A percentile compares a stretch with the other conserved stretches of the same genome.
Conservation (phyloP, 768 basidiomycete species). For the Boletus pseudo-olivaceus region DNA sequence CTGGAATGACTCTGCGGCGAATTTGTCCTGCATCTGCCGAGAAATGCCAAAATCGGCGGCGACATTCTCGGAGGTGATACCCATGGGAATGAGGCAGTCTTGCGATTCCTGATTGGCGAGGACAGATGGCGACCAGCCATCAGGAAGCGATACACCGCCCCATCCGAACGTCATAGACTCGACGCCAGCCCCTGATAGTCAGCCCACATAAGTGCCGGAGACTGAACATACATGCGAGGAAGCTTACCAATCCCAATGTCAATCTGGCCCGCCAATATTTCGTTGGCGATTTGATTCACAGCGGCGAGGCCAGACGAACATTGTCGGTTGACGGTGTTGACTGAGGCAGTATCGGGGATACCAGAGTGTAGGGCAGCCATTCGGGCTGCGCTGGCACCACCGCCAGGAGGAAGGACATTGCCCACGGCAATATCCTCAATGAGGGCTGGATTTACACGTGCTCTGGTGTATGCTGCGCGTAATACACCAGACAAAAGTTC, state of each 20-base stretch:
- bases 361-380: conserved; percentile 87
- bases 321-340: conserved; percentile 88
- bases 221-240: conserved; percentile 1
- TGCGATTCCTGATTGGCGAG: conserved; percentile 64
- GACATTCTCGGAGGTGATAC: conserved; percentile 93
- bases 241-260: conserved; percentile 81
- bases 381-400: conserved; percentile 77
- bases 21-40: conserved; percentile 76
- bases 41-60: conserved; percentile 72
- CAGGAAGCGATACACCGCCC: conserved; percentile 54
- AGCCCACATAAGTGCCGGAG: conserved; percentile 2
- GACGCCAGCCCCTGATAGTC: conserved; percentile 66
- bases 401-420: conserved; percentile 83
- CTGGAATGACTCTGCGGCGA: conserved; percentile 80
- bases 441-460: conserved; percentile 71
- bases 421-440: conserved; percentile 86
- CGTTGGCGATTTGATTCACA: conserved; percentile 77
- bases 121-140: conserved; percentile 61
- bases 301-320: conserved; percentile 87
- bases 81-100: conserved; percentile 87
- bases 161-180: conserved; percentile 87
- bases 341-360: conserved; percentile 67
- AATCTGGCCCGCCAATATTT: conserved; percentile 77
- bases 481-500: conserved; percentile 76
- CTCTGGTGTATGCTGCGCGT: conserved; percentile 64